Percentiles rank a stretch among this genome's conserved stretches.
Evolutionary conservation across 2,329 filamentous ascomycete genomes (phyloP).

Genomic region (Chaetomium strumarium): DNA sequence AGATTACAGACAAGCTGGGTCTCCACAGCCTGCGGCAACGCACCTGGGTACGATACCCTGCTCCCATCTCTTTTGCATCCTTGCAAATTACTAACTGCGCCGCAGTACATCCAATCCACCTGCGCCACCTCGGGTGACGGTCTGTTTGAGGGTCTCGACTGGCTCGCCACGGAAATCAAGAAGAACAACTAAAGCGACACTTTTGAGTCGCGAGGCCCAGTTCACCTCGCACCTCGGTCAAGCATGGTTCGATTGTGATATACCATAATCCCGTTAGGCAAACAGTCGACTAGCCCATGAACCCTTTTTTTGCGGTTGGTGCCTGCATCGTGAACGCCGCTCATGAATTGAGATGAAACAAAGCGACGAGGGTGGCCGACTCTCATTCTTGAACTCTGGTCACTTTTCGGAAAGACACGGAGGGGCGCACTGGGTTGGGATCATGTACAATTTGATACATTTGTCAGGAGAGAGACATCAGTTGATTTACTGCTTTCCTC

Average conservation of each 20-base stretch:
- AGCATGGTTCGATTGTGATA: constrained; percentile 53
- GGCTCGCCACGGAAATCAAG: constrained; percentile 81
- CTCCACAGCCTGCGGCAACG: constrained; percentile 98
- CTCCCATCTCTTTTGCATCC: neutral
- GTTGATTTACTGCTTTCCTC: constrained; percentile 23
- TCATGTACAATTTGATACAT: constrained; percentile 33
- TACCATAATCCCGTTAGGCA: constrained; percentile 47
- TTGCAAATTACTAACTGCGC: constrained; percentile 11
- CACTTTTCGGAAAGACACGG: constrained; percentile 31
- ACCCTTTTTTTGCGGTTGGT: constrained; percentile 32
- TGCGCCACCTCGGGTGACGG: constrained; percentile 98
- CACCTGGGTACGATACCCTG: constrained; percentile 74
- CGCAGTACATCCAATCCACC: constrained; percentile 96
- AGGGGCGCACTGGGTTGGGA: constrained; percentile 30
- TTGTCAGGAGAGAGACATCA: constrained; percentile 25
- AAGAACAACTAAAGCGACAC: constrained; percentile 51
- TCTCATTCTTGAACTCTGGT: constrained; percentile 27
- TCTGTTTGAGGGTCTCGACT: constrained; percentile 98
- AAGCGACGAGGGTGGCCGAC: constrained; percentile 21
- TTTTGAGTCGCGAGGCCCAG: constrained; percentile 30
- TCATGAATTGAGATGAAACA: constrained; percentile 17
- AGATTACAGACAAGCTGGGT: constrained; percentile 99
- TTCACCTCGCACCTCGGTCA: constrained; percentile 28
- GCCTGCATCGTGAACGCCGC: constrained; percentile 21
- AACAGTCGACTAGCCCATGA: constrained; percentile 53